A percentile compares a stretch with the other conserved stretches of the same genome.
Conservation (phyloP, 108 stramenopile genomes). For the Fragilariopsis cylindrus region DNA sequence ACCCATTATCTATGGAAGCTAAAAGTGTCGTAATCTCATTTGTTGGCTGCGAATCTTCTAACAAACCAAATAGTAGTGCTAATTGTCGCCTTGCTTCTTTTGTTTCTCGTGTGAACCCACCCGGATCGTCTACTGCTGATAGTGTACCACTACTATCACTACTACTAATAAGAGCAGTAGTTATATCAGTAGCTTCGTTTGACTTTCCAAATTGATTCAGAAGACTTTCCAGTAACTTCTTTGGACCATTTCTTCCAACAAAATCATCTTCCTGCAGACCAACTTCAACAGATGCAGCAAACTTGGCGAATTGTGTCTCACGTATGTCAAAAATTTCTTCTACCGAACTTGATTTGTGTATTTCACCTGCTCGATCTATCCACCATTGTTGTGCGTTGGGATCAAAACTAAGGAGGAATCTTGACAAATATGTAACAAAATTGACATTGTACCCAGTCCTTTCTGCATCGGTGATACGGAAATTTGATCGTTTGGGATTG, state of each 20-base stretch:
- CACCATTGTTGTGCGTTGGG: constrained; percentile 32
- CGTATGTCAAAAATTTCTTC: constrained; percentile 23
- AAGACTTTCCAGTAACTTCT: constrained; percentile 29
- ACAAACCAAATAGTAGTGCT: constrained; percentile 55
- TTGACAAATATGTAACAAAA: constrained; percentile 43
- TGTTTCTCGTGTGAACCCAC: constrained; percentile 1
- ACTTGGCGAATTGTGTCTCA: constrained; percentile 47
- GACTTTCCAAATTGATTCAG: constrained; percentile 31
- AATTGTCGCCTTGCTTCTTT: constrained; percentile 67
- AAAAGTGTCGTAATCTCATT: constrained; percentile 54
- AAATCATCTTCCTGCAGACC: constrained; percentile 48
- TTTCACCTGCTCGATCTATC: constrained; percentile 20
- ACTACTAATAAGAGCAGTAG: no score
- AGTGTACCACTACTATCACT: background rate
- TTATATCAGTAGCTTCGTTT: background rate
- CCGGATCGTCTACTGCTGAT: background rate
- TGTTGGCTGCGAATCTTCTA: constrained; percentile 51
- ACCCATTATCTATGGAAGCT: constrained; percentile 59
- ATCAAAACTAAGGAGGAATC: constrained; percentile 44
- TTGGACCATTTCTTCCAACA: constrained; percentile 48
- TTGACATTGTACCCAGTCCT: constrained; percentile 34
- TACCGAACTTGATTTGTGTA: constrained; percentile 4
- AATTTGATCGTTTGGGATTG: constrained; percentile 57
- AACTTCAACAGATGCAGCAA: constrained; percentile 58
- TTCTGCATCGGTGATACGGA: constrained; percentile 66